A percentile compares a stretch with the other conserved stretches of the same genome.
phyloP scores from a whole-genome alignment of 2,329 filamentous ascomycete genomes.

The Cercospora nicotianae region DNA sequence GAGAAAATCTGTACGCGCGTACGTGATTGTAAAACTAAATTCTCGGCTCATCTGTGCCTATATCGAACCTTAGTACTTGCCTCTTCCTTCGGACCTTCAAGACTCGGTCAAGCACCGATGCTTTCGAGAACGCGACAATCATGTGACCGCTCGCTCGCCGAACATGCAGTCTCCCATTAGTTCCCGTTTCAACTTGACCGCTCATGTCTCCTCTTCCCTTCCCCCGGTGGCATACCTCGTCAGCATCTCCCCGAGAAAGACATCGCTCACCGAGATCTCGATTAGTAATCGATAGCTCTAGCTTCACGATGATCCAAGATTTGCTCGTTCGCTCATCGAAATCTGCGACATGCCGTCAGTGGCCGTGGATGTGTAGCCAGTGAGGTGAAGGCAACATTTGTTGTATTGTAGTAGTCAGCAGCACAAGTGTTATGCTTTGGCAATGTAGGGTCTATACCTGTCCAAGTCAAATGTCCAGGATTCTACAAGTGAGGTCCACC shows the following conservation, averaged over 20 bases:
- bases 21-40: not conserved
- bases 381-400: not conserved
- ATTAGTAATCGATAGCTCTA: not conserved
- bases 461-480: not conserved
- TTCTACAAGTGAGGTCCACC: not conserved
- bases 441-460: not conserved
- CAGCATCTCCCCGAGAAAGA: not conserved
- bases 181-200: not conserved
- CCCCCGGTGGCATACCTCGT: not conserved
- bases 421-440: not conserved
- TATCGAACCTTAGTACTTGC: not conserved
- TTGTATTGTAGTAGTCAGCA: not conserved
- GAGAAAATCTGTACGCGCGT: not conserved
- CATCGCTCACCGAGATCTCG: not conserved
- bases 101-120: not conserved
- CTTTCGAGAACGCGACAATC: not conserved
- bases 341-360: not conserved
- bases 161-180: constrained; percentile 6
- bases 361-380: not conserved
- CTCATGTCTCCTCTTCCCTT: not conserved
- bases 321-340: constrained; percentile 1
- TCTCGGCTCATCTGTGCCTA: not conserved
- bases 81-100: not conserved
- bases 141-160: constrained; percentile 5
- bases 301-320: not conserved